Base-by-base conservation (phyloP, 805 yeast genomes). In the Phaffomyces opuntiae region DNA sequence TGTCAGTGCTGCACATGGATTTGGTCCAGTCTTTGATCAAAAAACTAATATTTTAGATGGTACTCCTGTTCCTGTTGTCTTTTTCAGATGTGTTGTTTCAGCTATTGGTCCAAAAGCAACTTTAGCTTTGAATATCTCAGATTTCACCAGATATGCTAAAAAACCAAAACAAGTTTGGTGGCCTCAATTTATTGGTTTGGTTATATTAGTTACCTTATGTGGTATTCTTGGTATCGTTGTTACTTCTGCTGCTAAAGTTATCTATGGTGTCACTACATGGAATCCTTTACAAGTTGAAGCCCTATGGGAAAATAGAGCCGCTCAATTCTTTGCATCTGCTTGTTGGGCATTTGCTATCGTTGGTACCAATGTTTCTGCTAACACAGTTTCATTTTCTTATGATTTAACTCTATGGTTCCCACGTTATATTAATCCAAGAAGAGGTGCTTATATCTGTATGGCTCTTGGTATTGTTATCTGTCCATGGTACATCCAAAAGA, bases 291-390 rank as follows among this genome's bases (percentile, higher is more conserved):
- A 62, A 40, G 68, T 70, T 49, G 65, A 68, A 43, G 58, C 56
- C 4, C 51, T 64, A 12, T 65, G 71, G 56, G 35, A 52, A n/a
- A 52, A 55, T 43, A 49, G 59, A 46, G 57, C 59, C 16, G 59
- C 53, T 14, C 52, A 52, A 29, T 55, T 55, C 45, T 53, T 55
- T 36, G 47, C 55, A 3, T 52, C 56, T 14, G 39, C 47, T 2
- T 41, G 46, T 45, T 53, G 57, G 57, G 57, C 59, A 2, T 53
- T 51, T 35, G 52, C 59, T 17, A 52, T 53, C 13, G 64, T 85
- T 51, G 90, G 89, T 60, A 81, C 87, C 21, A 85, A 85, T 59
- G 78, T 85, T 45, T 76, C 80, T 8, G 83, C 84, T 33, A 80
- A 80, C 56, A 76, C 81, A n/a, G 69, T 80, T 39, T 70, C 81